These are phyloP conservation scores for Pleurotus cornucopiae DNA, from an alignment of 768 basidiomycete species.

Conservation along the genomic window DNA sequence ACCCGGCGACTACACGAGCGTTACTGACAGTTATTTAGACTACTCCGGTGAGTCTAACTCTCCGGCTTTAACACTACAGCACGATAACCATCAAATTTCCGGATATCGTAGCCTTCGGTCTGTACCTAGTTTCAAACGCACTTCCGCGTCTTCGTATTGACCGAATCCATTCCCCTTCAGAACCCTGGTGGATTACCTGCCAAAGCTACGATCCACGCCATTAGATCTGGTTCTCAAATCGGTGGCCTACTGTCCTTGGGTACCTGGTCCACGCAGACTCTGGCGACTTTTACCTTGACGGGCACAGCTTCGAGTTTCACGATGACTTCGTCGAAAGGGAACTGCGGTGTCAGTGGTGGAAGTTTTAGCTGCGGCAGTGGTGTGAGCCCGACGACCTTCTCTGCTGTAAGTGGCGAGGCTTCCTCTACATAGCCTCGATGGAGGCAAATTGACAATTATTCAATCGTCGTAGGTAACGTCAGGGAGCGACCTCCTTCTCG, in stretches of 20 bases:
- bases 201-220: slow-evolving; percentile 42
- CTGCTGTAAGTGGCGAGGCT: slow-evolving; percentile 39
- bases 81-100: no score
- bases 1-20: no score
- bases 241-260: slow-evolving; percentile 54
- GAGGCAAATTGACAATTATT: slow-evolving; percentile 2
- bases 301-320: slow-evolving; percentile 49
- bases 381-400: slow-evolving; percentile 41
- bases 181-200: slow-evolving; percentile 31
- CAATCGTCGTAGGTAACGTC: slow-evolving; percentile 36
- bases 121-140: not conserved
- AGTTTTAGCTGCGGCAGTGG: slow-evolving; percentile 49
- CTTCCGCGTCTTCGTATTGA: not conserved
- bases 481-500: slow-evolving; percentile 42
- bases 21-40: not conserved
- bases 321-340: slow-evolving; percentile 55
- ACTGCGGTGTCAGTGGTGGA: slow-evolving; percentile 45
- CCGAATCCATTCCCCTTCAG: slow-evolving; percentile 3
- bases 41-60: slow-evolving; percentile 21
- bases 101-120: no score
- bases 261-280: slow-evolving; percentile 60
- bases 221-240: slow-evolving; percentile 27
- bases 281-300: slow-evolving; percentile 49
- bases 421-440: not conserved
- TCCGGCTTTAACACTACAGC: no score